phyloP scores from a whole-genome alignment of 1,139 yeast genomes.

The Zygosaccharomyces pseudobailii region DNA sequence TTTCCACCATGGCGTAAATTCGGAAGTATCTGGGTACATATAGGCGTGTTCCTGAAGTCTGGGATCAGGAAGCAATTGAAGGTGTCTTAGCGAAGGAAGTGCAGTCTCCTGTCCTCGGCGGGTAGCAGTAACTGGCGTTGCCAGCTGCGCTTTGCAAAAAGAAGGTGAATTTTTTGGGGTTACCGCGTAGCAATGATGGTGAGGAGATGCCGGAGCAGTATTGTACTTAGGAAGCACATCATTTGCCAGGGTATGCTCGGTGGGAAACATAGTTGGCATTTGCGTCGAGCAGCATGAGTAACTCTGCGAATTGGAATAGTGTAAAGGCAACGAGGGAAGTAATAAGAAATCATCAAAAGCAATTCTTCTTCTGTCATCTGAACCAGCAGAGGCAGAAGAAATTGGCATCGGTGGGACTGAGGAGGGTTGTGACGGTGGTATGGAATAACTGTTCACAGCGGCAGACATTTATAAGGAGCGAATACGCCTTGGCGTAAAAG shows the following conservation, averaged over 20 bases:
- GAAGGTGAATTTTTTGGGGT: conserved; percentile 27
- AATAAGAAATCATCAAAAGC: conserved; percentile 21
- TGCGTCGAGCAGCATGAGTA: conserved; percentile 9
- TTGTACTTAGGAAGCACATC: conserved; percentile 19
- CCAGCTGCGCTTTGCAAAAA: conserved; percentile 12
- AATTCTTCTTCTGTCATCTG: conserved; percentile 14
- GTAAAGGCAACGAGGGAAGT: conserved; percentile 14
- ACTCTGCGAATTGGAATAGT: conserved; percentile 4
- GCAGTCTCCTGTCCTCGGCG: conserved; percentile 6
- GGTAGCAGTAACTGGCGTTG: conserved; percentile 3
- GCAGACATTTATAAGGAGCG: conserved; percentile 7
- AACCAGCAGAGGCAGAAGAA: conserved; percentile 14
- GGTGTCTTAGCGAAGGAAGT: conserved; percentile 31
- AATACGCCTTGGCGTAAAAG: conserved; percentile 1
- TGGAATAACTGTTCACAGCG: conserved; percentile 12
- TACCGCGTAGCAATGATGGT: conserved; percentile 13
- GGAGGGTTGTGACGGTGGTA: conserved; percentile 6
- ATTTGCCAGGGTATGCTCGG: not conserved
- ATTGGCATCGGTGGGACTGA: conserved; percentile 4
- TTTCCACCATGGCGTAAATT: conserved; percentile 30
- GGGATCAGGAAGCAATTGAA: conserved; percentile 31
- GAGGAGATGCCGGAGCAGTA: conserved; percentile 33
- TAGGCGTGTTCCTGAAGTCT: conserved; percentile 28
- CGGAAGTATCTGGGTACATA: conserved; percentile 34
- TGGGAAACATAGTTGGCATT: conserved; percentile 6